A percentile compares a stretch with the other conserved stretches of the same genome.
Evolutionary conservation across 805 yeast genomes (phyloP).

Genomic region (Spencermartinsiella europaea): DNA sequence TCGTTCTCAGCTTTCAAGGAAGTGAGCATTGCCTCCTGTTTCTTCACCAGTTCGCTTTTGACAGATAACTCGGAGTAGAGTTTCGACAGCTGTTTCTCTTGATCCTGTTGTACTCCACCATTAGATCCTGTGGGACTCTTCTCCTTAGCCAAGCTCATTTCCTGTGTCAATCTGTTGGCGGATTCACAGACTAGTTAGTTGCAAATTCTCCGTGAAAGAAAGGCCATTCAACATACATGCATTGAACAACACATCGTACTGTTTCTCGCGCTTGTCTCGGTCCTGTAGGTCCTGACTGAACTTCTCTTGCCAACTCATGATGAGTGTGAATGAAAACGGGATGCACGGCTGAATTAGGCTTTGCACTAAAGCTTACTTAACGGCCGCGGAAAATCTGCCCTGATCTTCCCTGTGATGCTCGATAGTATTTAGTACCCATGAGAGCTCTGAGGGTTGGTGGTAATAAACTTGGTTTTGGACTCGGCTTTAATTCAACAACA

Average conservation of each 20-base stretch:
- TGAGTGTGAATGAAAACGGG: no score
- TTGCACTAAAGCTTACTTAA: no score
- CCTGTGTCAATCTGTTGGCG: no score
- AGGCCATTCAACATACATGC: conserved; percentile 22
- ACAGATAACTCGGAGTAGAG: conserved; percentile 14
- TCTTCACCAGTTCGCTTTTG: conserved; percentile 9
- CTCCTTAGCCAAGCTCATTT: no score
- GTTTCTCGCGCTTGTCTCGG: conserved; percentile 22
- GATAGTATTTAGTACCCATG: neutral
- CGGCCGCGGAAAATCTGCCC: no score
- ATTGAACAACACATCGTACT: conserved; percentile 13
- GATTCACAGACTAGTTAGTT: no score
- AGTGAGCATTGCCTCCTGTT: neutral
- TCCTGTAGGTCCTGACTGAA: conserved; percentile 11
- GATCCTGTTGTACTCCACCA: conserved; percentile 2
- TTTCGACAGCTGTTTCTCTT: conserved; percentile 16
- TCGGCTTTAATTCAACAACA: neutral
- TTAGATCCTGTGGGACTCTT: no score
- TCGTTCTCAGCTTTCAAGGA: conserved; percentile 10
- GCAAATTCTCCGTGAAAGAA: no score
- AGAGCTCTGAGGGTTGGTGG: neutral
- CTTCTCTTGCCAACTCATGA: conserved; percentile 12
- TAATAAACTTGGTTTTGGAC: neutral
- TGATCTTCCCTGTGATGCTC: no score
- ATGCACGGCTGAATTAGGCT: no score